phyloP scores from a whole-genome alignment of 345 rosid species.

The Euphorbia peplus region DNA sequence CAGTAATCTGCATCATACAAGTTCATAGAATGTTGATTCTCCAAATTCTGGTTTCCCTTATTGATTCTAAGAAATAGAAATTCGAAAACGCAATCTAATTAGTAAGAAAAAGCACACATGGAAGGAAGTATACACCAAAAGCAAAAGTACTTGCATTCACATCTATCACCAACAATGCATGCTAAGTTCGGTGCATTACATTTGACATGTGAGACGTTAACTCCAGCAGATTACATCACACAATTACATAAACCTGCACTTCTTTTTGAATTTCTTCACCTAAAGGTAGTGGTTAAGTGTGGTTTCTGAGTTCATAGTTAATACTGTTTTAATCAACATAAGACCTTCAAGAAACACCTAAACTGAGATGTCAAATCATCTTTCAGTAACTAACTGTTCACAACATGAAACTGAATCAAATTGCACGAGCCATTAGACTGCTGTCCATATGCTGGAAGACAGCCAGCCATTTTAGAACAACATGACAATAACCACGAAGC shows the following conservation, averaged over 20 bases:
- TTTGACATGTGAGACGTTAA: no score
- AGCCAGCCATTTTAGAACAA: not conserved
- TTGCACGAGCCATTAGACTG: not conserved
- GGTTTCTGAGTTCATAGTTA: not conserved
- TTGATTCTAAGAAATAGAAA: not conserved
- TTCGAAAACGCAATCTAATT: not conserved
- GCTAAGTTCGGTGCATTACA: no score
- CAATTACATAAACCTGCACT: not conserved
- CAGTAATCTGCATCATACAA: not conserved
- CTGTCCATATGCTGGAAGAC: not conserved
- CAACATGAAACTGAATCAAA: not conserved
- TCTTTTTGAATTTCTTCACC: not conserved
- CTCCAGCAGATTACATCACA: not conserved
- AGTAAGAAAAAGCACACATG: not conserved
- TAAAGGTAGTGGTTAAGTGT: not conserved
- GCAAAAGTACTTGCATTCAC: not conserved
- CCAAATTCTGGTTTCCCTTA: not conserved
- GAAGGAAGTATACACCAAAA: no score
- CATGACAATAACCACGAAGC: not conserved
- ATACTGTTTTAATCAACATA: not conserved
- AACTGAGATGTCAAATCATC: not conserved
- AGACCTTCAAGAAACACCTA: not conserved
- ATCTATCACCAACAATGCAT: not conserved
- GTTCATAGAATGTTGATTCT: no score
- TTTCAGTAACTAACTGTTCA: not conserved